Evolutionary conservation across 2,329 filamentous ascomycete species (phyloP).

Genomic region (Colletotrichum horii): DNA sequence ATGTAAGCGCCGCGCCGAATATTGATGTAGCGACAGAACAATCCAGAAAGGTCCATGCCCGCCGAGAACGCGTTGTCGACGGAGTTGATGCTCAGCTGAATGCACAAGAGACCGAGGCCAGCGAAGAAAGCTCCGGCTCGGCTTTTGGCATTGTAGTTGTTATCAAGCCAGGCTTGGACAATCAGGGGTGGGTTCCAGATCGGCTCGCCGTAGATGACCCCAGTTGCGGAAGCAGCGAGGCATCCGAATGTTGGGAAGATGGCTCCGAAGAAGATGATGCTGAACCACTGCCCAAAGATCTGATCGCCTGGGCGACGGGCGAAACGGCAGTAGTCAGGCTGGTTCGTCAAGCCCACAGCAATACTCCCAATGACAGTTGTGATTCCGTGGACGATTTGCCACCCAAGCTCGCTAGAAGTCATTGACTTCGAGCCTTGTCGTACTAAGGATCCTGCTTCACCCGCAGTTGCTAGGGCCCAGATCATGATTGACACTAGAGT

Average conservation of each 20-base stretch:
- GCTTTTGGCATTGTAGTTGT: slow-evolving; percentile 4
- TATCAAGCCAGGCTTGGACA: slow-evolving; percentile 13
- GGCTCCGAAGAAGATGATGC: slow-evolving; percentile 41
- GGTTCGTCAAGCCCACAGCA: slow-evolving; percentile 49
- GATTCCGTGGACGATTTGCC: slow-evolving; percentile 41
- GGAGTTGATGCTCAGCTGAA: slow-evolving; percentile 22
- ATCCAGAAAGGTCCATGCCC: slow-evolving; percentile 60
- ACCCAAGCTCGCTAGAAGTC: slow-evolving; percentile 32
- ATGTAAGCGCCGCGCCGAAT: slow-evolving; percentile 59
- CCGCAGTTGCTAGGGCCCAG: slow-evolving; percentile 36
- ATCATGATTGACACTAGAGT: slow-evolving; percentile 38
- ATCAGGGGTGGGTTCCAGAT: slow-evolving; percentile 44
- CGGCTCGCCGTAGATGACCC: slow-evolving; percentile 36
- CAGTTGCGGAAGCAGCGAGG: slow-evolving; percentile 32
- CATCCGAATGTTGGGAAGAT: slow-evolving; percentile 43
- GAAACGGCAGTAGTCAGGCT: slow-evolving; percentile 49
- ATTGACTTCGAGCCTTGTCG: slow-evolving; percentile 18
- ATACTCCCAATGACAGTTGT: slow-evolving; percentile 48
- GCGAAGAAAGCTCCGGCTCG: slow-evolving; percentile 22
- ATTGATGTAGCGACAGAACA: slow-evolving; percentile 59
- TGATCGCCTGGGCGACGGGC: slow-evolving; percentile 41
- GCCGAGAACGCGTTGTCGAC: slow-evolving; percentile 35
- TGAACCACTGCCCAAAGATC: slow-evolving; percentile 44
- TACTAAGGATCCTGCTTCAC: slow-evolving; percentile 32
- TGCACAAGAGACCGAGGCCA: slow-evolving; percentile 20